Base-by-base conservation (phyloP, 2,329 filamentous ascomycete genomes). In the Escovopsis weberi region DNA sequence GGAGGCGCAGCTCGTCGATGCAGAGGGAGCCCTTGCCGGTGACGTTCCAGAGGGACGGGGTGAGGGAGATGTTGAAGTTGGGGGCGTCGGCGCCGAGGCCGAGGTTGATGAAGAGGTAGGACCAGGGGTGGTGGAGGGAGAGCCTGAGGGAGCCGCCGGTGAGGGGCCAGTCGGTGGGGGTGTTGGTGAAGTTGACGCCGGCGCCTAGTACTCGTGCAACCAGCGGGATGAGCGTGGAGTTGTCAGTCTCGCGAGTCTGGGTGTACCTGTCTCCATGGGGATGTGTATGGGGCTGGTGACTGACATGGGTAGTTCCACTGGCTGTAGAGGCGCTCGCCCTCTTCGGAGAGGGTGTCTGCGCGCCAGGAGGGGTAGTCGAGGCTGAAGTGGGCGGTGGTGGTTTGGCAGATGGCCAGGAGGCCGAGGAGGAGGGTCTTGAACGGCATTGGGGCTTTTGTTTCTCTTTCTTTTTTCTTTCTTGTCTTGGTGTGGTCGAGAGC, bases 31-130 rank as follows among this genome's bases (percentile, higher is more conserved):
- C 79, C 15, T 72, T 63, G 60, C 54, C 82, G 59, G 62, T 77
- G 54, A 59, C 74, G 64, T 67, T 78, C 60, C 65, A 75, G 62
- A 66, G 74, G 61, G 65, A 50, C 3, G 74, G 74, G 2, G 76
- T 72, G 26, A 86, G 67, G 32, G 78, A 74, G 59, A 80, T 69
- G 67, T 82, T 85, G 69, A 80, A 87, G 59, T 75, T 76, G 53
- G 67, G 69, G 19, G 71, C 55, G 56, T 70, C 70, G 37, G 55
- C 55, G 55, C 67, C 67, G 36, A 72, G 56, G 38, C 68, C 70
- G 40, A 74, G 59, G 57, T 74, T 74, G 58, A 75, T 55, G 52
- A 67, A 73, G 53, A 74, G 44, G 55, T 72, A 74, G 30, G 63
- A 60, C 68, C 67, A 74, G 6, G 56, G 49, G 57, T 74, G 71